These are phyloP conservation scores for Saksenaea oblongispora DNA, from an alignment of 371 early-diverging fungal species.

Conservation along the genomic window DNA sequence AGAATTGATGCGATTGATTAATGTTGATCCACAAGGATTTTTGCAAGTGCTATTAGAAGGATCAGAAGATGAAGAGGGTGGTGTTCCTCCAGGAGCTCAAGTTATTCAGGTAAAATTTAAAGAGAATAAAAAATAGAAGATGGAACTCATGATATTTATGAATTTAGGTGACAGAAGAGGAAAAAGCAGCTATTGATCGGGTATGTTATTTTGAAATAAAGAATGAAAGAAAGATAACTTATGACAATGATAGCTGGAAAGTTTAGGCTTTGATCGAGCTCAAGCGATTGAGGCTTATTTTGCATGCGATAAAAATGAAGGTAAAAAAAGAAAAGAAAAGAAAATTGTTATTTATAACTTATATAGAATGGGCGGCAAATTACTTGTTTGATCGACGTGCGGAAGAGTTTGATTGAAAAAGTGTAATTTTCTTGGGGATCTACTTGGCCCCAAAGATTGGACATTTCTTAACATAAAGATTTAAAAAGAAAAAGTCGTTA, in stretches of 20 bases:
- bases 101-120: slow-evolving; percentile 67
- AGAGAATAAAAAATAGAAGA: slow-evolving; percentile 69
- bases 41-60: slow-evolving; percentile 75
- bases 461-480: background rate
- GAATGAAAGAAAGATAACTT: slow-evolving; percentile 1
- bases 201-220: slow-evolving; percentile 40
- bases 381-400: slow-evolving; percentile 85
- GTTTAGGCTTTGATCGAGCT: slow-evolving; percentile 86
- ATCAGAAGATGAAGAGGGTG: slow-evolving; percentile 57
- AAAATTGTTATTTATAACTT: slow-evolving; percentile 4
- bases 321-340: slow-evolving; percentile 18
- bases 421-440: slow-evolving; percentile 9
- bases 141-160: slow-evolving; percentile 28
- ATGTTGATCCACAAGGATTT: slow-evolving; percentile 82
- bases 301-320: slow-evolving; percentile 97
- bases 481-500: slow-evolving; percentile 1
- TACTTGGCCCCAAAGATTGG: slow-evolving; percentile 10
- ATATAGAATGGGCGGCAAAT: slow-evolving; percentile 88
- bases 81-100: slow-evolving; percentile 47
- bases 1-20: slow-evolving; percentile 76
- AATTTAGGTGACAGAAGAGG: slow-evolving; percentile 83
- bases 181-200: slow-evolving; percentile 90
- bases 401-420: slow-evolving; percentile 33
- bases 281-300: slow-evolving; percentile 91
- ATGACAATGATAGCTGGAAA: slow-evolving; percentile 61